Conservation (phyloP, 2,329 filamentous ascomycete species). For the Furcasterigmium furcatum region DNA sequence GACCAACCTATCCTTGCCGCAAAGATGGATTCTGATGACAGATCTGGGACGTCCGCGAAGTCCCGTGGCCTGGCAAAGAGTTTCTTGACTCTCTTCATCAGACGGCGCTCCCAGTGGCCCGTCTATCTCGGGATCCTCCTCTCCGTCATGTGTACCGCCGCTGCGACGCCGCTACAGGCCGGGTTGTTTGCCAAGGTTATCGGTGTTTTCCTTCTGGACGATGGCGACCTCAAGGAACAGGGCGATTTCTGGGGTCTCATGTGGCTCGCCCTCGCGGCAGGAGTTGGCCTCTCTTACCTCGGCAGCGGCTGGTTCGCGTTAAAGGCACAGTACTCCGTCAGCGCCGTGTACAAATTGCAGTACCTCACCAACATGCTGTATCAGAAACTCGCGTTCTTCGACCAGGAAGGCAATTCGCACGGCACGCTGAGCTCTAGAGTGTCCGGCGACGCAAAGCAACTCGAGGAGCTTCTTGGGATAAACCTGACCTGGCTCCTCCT, state of each 20-base stretch:
- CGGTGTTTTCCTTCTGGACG: slow-evolving; percentile 17
- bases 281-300: slow-evolving; percentile 22
- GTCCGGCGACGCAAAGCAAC: slow-evolving; percentile 22
- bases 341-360: slow-evolving; percentile 13
- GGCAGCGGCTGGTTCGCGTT: slow-evolving; percentile 16
- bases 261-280: slow-evolving; percentile 23
- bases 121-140: slow-evolving; percentile 18
- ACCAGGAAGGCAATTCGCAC: slow-evolving; percentile 22
- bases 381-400: slow-evolving; percentile 23
- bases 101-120: slow-evolving; percentile 18
- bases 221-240: slow-evolving; percentile 6
- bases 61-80: slow-evolving; percentile 7
- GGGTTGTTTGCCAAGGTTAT: slow-evolving; percentile 24
- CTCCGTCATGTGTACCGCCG: slow-evolving; percentile 18
- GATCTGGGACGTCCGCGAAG: not conserved
- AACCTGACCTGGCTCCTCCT: slow-evolving; percentile 24
- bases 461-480: slow-evolving; percentile 26
- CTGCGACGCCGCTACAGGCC: slow-evolving; percentile 21
- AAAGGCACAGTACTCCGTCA: slow-evolving; percentile 9
- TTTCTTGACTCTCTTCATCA: slow-evolving; percentile 14
- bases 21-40: not conserved
- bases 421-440: slow-evolving; percentile 21
- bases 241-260: slow-evolving; percentile 24
- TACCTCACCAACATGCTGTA: slow-evolving; percentile 24
- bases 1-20: not conserved